Percentiles rank a stretch among this genome's conserved stretches.
Evolutionary conservation across 2,329 filamentous ascomycete genomes (phyloP).

Genomic region (Xylaria digitata): DNA sequence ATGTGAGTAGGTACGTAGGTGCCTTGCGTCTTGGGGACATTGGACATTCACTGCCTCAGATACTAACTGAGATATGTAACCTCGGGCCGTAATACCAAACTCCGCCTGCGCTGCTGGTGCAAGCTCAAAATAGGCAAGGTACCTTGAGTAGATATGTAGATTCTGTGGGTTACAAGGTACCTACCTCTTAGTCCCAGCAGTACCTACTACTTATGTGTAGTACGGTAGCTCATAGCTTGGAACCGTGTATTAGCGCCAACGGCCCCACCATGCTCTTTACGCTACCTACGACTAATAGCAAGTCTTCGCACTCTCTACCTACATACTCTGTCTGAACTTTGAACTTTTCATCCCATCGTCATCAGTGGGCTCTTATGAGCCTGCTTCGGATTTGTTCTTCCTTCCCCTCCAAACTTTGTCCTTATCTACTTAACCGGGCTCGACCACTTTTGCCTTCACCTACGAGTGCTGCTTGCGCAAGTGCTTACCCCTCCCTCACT

Average conservation of each 20-base stretch:
- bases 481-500: slow-evolving; percentile 23
- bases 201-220: too few relatives aligned
- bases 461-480: slow-evolving; percentile 13
- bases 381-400: background rate
- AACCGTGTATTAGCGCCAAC: slow-evolving; percentile 10
- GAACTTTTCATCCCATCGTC: slow-evolving; percentile 37
- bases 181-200: too few relatives aligned
- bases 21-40: background rate
- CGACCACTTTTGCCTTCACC: slow-evolving; percentile 8
- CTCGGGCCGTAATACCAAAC: background rate
- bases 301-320: slow-evolving; percentile 16
- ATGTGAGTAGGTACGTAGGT: background rate
- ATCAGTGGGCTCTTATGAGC: slow-evolving; percentile 31
- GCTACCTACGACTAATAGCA: slow-evolving; percentile 1
- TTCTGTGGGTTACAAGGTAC: too few relatives aligned
- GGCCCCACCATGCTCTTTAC: slow-evolving; percentile 34
- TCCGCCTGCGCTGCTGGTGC: background rate
- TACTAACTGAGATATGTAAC: too few relatives aligned
- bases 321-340: slow-evolving; percentile 9
- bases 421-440: background rate
- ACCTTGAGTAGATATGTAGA: background rate
- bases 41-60: background rate
- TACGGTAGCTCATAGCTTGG: too few relatives aligned
- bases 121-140: background rate
- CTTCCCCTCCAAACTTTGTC: background rate